Base-by-base conservation (phyloP, 2,329 filamentous ascomycete species). In the Penicillium capsulatum region DNA sequence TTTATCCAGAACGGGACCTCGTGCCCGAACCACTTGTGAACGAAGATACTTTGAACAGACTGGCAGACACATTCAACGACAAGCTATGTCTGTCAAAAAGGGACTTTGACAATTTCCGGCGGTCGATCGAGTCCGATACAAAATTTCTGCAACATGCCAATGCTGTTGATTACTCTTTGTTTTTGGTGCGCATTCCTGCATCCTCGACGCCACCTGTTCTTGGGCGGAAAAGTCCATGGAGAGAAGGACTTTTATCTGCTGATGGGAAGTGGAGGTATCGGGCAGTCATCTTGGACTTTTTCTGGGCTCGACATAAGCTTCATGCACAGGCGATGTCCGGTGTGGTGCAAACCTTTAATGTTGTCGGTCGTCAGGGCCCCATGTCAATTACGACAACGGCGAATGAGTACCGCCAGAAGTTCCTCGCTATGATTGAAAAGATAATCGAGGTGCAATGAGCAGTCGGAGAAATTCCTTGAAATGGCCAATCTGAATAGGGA, bases 341-440 rank as follows among this genome's bases (percentile, higher is more conserved):
- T 0, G 60, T 86, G 24, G 76, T 88, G 42, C 75, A 75, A 34
- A 65, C 73, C 0, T 84, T 81, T 53, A 86, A 86, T 52, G 53
- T 73, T 9, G 66, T 86, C 17, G 79, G 77, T 20, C 67, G 73
- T 2, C 74, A 83, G 50, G 83, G 83, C 0, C 82, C 78, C 0
- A 89, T 88, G 84, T 83, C 79, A 44, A 84, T 88, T 38, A 88
- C 84, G 0, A 83, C 84, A 1, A 76, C 77, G 4, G 77, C 81
- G 7, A 67, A 71, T 0, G 84, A 88, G 63, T 89, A 89, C 53
- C 70, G 80, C 10, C 61, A 74, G 48, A 68, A 75, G 31, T 79
- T 79, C 44, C 50, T 78, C 26, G 55, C 61, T 6, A 77, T 79
- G 75, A 67, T 76, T 5, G 61, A 69, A 20, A 63, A 63, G 4